These are phyloP conservation scores for Pythium sukuiense DNA, from an alignment of 352 stramenopile genomes.

Conservation along the genomic window DNA sequence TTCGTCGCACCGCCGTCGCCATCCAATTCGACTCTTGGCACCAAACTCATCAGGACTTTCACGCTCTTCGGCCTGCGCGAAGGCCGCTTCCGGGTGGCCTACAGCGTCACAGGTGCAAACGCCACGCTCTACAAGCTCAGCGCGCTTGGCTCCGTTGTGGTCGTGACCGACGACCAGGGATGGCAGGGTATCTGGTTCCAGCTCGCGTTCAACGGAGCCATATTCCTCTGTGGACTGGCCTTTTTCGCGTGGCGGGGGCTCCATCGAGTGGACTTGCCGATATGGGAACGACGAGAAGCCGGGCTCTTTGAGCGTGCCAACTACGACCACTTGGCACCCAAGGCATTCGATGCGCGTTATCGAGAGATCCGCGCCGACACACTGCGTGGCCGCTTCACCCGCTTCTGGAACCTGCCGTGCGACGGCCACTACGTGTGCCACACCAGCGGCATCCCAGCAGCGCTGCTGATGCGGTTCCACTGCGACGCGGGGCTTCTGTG, in stretches of 20 bases:
- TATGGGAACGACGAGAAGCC: slow-evolving; percentile 60
- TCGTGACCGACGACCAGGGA: slow-evolving; percentile 45
- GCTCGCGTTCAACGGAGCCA: slow-evolving; percentile 54
- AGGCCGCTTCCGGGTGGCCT: slow-evolving; percentile 63
- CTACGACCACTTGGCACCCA: slow-evolving; percentile 51
- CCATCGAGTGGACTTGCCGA: slow-evolving; percentile 51
- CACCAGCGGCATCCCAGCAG: slow-evolving; percentile 66
- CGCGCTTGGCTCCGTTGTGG: slow-evolving; percentile 51
- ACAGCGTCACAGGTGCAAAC: slow-evolving; percentile 37
- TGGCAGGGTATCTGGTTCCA: slow-evolving; percentile 76
- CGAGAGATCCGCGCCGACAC: slow-evolving; percentile 40
- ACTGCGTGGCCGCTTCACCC: slow-evolving; percentile 41
- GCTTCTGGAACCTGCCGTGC: slow-evolving; percentile 47
- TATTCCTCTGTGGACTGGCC: slow-evolving; percentile 48
- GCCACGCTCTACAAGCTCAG: slow-evolving; percentile 46
- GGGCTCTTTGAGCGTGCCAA: slow-evolving; percentile 76
- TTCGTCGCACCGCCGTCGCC: slow-evolving; percentile 35
- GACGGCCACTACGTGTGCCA: slow-evolving; percentile 60
- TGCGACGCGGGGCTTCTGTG: slow-evolving; percentile 66
- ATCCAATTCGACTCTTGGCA: slow-evolving; percentile 21
- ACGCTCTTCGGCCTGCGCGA: slow-evolving; percentile 37
- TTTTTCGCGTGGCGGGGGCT: slow-evolving; percentile 72
- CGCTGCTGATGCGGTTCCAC: slow-evolving; percentile 67
- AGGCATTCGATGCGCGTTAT: slow-evolving; percentile 50
- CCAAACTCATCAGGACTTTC: slow-evolving; percentile 38